Base-by-base conservation (phyloP, 2,329 filamentous ascomycete species). In the Calonectria hongkongensis region DNA sequence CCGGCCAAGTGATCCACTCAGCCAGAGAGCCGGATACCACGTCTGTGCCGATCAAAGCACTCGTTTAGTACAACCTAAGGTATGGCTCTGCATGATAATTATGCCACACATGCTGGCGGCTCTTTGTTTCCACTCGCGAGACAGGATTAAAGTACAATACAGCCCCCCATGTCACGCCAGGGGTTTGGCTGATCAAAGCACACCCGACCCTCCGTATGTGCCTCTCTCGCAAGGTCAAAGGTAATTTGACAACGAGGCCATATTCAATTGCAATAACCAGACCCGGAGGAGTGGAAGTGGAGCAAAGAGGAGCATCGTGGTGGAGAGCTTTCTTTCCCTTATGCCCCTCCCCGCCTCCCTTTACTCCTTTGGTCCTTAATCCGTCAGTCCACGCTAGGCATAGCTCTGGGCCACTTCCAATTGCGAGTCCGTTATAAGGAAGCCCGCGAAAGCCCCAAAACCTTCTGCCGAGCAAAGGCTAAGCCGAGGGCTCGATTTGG, bases 271-370 rank as follows among this genome's bases (percentile, higher is more conserved):
- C 54, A 36, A 67, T 41, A 39, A 47, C 56, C 50, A 36, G 50
- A 45, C 58, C 56, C 60, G 70, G 66, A 60, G 70, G 48, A 70
- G 66, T 72, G 70, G 66, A 70, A 72, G 70, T 69, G 66, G 66
- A 70, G 41, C 56, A 60, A 43, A 16, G 56, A 27, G 27, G 39
- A 30, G 50, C 13, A 10, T 54, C 28, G 16, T 54, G 50, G 50
- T 54, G 50, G 27, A 54, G 50, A 54, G 50, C 50, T 54, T 54
- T 33, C 15, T 15, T 54, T 33, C 15, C 16, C 25, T 47, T 15
- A 12, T 63, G 58, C 58, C 39, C 21, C 39, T 63, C 39, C 58
- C 58, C 27, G 48, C 48, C 50, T 30, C 50, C 50, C 27, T 18
- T 54, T 30, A 15, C n/a, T 36, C 54, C 33, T 36, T 39, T 58